A percentile compares a stretch with the other conserved stretches of the same genome.
Conservation (phyloP, 805 yeast genomes). For the Starmerella riodocensis region DNA sequence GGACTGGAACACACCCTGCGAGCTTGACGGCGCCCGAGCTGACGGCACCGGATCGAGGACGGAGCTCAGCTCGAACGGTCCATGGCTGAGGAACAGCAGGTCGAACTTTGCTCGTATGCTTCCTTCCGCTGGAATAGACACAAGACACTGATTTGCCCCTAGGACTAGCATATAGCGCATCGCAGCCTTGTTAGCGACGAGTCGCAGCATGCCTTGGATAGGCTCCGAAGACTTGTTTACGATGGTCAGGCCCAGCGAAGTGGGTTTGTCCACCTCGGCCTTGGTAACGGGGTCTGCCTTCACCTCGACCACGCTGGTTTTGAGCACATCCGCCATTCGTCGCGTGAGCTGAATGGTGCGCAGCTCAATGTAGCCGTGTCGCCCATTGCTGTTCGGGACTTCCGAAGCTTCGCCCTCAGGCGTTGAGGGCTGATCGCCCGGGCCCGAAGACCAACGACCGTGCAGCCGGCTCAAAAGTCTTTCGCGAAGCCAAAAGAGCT, state of each 20-base stretch:
- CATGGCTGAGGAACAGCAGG: slow-evolving; percentile 55
- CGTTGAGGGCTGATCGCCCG: too few relatives aligned
- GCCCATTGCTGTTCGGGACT: slow-evolving; percentile 22
- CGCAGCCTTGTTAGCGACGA: slow-evolving; percentile 36
- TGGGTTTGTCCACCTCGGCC: slow-evolving; percentile 37
- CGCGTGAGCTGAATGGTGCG: slow-evolving; percentile 51
- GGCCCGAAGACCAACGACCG: slow-evolving; percentile 48
- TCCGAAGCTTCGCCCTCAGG: too few relatives aligned
- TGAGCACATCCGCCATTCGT: slow-evolving; percentile 44
- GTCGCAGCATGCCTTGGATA: slow-evolving; percentile 46
- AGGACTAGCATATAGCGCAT: slow-evolving; percentile 55
- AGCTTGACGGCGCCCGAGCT: not conserved
- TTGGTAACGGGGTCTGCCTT: slow-evolving; percentile 2
- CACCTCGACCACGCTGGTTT: slow-evolving; percentile 15
- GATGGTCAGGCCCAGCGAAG: slow-evolving; percentile 38
- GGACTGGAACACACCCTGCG: slow-evolving; percentile 17
- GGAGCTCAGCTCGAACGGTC: slow-evolving; percentile 72
- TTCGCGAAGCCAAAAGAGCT: slow-evolving; percentile 72
- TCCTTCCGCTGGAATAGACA: slow-evolving; percentile 36
- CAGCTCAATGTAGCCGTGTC: slow-evolving; percentile 50
- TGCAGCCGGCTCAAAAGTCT: slow-evolving; percentile 42
- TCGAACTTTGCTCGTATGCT: slow-evolving; percentile 37
- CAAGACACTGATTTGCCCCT: slow-evolving; percentile 54
- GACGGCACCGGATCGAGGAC: slow-evolving; percentile 35
- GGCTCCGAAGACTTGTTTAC: slow-evolving; percentile 32